phyloP scores from a whole-genome alignment of 345 rosid species.

The Salix viminalis region DNA sequence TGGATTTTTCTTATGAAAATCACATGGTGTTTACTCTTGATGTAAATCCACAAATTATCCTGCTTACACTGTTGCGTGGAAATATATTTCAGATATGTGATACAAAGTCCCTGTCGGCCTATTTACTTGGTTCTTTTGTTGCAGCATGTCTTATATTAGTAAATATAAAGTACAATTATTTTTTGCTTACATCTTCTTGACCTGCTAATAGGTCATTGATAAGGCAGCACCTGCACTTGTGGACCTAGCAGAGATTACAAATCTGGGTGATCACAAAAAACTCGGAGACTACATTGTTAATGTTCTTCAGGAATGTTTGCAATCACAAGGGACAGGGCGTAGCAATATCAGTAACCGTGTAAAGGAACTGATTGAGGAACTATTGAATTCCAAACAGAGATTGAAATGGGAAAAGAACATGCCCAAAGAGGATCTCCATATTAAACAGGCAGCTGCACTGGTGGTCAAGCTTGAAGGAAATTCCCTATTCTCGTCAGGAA shows the following conservation, averaged over 20 bases:
- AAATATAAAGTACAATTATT: not conserved
- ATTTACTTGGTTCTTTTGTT: not conserved
- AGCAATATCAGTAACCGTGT: slow-evolving; percentile 45
- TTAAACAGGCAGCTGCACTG: slow-evolving; percentile 90
- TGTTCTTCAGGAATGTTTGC: slow-evolving; percentile 75
- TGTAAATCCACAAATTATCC: not conserved
- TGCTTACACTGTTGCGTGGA: not conserved
- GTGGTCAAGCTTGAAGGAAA: slow-evolving; percentile 98
- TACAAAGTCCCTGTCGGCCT: not conserved
- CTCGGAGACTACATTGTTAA: slow-evolving; percentile 78
- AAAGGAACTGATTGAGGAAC: slow-evolving; percentile 71
- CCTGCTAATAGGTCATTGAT: slow-evolving; percentile 50
- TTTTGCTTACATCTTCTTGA: not conserved
- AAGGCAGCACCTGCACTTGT: slow-evolving; percentile 76
- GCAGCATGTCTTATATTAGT: not conserved
- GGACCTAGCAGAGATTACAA: slow-evolving; percentile 78
- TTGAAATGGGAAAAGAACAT: slow-evolving; percentile 90
- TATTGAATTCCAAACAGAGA: slow-evolving; percentile 61
- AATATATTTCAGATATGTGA: not conserved
- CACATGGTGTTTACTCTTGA: not conserved
- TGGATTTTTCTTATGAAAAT: not conserved
- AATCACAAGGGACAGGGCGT: slow-evolving; percentile 52
- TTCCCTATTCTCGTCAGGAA: slow-evolving; percentile 90
- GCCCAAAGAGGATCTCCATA: slow-evolving; percentile 97
- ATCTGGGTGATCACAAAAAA: slow-evolving; percentile 86